Conservation (phyloP, 116 monocot genomes). For the Dioscorea cayenensis region DNA sequence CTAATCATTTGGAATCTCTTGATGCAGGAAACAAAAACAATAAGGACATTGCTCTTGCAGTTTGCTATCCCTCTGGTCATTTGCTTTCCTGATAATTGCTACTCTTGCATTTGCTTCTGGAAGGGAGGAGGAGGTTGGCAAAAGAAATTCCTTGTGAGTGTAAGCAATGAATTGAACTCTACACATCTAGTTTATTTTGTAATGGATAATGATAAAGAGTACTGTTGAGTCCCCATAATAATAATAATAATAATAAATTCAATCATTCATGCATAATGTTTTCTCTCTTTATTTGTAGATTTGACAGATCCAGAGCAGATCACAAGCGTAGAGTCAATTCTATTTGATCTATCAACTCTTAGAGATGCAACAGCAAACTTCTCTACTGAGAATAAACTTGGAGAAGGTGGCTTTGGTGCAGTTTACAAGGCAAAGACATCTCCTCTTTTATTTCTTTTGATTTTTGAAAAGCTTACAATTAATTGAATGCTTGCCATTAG, state of each 20-base stretch:
- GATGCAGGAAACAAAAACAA: constrained; percentile 2
- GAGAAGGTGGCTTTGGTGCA: constrained; percentile 34
- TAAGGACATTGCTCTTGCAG: not conserved
- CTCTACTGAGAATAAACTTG: constrained; percentile 18
- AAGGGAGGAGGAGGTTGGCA: not conserved
- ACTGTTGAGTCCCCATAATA: too few species aligned
- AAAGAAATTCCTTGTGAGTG: not conserved
- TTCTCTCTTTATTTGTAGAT: not conserved
- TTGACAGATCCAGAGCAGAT: not conserved
- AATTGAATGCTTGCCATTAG: too few species aligned
- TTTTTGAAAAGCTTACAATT: too few species aligned
- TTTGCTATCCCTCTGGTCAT: not conserved
- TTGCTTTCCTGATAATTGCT: not conserved
- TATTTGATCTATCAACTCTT: constrained; percentile 10
- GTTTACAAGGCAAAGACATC: constrained; percentile 30
- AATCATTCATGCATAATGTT: not conserved
- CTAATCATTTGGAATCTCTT: not conserved
- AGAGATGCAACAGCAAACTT: constrained; percentile 23
- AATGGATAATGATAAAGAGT: not conserved
- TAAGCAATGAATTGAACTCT: not conserved
- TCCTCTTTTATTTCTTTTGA: too few species aligned
- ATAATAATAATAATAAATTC: too few species aligned
- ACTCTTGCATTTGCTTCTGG: not conserved
- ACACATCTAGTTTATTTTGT: not conserved
- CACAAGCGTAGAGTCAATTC: not conserved